Percentiles rank a stretch among this genome's conserved stretches.
Evolutionary conservation across 164 flowering plant species (phyloP).

Genomic region (Vitis rupestris): DNA sequence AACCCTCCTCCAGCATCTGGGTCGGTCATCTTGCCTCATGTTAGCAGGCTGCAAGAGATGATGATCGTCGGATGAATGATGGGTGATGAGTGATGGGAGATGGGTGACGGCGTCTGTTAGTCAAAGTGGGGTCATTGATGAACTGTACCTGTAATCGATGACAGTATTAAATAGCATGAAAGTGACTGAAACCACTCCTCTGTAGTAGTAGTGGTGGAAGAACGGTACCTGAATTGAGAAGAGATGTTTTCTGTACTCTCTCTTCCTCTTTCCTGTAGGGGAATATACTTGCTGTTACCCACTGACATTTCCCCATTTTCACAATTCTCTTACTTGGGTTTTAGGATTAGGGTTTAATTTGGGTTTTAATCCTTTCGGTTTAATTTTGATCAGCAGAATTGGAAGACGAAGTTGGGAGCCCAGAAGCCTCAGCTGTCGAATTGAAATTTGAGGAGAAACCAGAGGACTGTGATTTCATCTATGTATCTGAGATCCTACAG

Average conservation of each 20-base stretch:
- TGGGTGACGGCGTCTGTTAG: not conserved
- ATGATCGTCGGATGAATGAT: not conserved
- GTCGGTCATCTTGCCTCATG: no score
- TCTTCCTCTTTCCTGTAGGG: not conserved
- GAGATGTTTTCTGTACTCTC: no score
- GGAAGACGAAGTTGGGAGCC: constrained; percentile 48
- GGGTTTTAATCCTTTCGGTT: not conserved
- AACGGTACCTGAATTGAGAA: no score
- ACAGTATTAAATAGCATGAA: constrained; percentile 1
- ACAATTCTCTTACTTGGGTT: not conserved
- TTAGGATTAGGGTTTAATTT: not conserved
- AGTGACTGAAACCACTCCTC: not conserved
- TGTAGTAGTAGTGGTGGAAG: no score
- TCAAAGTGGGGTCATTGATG: constrained; percentile 4
- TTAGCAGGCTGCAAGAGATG: no score
- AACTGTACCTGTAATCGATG: not conserved
- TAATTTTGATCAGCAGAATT: constrained; percentile 24
- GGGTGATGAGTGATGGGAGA: not conserved
- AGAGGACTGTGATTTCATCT: constrained; percentile 52
- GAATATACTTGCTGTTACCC: not conserved
- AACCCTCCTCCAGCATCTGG: no score
- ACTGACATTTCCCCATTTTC: not conserved
- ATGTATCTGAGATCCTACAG: constrained; percentile 65
- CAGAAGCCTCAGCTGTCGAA: constrained; percentile 19
- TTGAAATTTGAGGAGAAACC: constrained; percentile 23